Conservation (phyloP, 2,329 filamentous ascomycete genomes). For the Rhexocercosporidium sp. region DNA sequence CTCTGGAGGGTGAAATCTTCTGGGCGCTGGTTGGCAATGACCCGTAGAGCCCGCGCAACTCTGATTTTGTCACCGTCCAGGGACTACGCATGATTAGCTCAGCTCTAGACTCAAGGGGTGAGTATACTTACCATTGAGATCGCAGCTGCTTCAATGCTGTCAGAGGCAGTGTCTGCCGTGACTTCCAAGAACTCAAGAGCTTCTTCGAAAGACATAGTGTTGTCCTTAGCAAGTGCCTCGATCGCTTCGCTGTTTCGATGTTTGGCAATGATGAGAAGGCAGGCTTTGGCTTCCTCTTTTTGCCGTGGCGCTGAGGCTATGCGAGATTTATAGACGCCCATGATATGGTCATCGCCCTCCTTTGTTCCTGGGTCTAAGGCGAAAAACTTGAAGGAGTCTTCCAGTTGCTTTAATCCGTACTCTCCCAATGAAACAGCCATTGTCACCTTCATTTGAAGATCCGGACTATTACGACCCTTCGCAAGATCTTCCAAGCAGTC, state of each 20-base stretch:
- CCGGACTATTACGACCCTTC: constrained; percentile 53
- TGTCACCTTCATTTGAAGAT: constrained; percentile 62
- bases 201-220: constrained; percentile 64
- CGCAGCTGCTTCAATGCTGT: constrained; percentile 41
- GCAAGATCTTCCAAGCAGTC: constrained; percentile 68
- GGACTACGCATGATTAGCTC: constrained; percentile 29
- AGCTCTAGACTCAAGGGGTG: not conserved
- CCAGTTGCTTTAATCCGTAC: constrained; percentile 60
- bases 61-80: constrained; percentile 39
- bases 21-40: constrained; percentile 38
- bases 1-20: constrained; percentile 36
- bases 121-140: constrained; percentile 37
- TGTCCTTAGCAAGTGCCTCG: constrained; percentile 59
- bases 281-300: constrained; percentile 60
- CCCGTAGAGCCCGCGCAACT: constrained; percentile 39
- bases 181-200: constrained; percentile 65
- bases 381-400: constrained; percentile 63
- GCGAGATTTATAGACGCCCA: constrained; percentile 64
- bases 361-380: constrained; percentile 53
- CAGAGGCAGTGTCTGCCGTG: constrained; percentile 37
- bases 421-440: constrained; percentile 63
- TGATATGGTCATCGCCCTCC: constrained; percentile 62
- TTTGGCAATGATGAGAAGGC: constrained; percentile 64
- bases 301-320: constrained; percentile 58
- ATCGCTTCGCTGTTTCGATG: constrained; percentile 62